Base-by-base conservation (phyloP, 768 basidiomycete genomes). In the Tricholoma hemisulphureum region DNA sequence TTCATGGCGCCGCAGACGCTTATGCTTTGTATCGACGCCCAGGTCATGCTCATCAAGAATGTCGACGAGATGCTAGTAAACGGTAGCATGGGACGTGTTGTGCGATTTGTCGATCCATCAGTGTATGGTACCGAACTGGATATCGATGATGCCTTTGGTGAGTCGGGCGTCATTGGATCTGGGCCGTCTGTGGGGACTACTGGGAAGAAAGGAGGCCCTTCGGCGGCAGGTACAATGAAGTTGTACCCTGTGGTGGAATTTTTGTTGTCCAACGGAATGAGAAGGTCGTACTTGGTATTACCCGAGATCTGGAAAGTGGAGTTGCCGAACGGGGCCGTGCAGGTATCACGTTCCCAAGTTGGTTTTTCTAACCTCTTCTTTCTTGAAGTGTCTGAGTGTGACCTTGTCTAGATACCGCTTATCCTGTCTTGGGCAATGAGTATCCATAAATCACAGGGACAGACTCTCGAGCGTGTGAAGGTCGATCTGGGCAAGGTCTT, bases 341-440 rank as follows among this genome's bases (percentile, higher is more conserved):
- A 93, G 69, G 87, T 87, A 13, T 85, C 83, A 57, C 76, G 95
- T 62, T 78, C 77, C 2, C 95, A 98, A 83, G 92, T 95, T 54
- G 24, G 80, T 70, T 24, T 18, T 35, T 49, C 13, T 48, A 54
- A 39, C 3, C 20, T 28, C 18, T 26, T 46, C 53, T 28, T 16
- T 11, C 39, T 51, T n/a, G 10, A 13, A 14, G 37, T 32, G 18
- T 24, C 55, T 54, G 23, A 20, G 20, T 52, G n/a, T 43, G 45
- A 28, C n/a, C 16, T 31, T 10, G 24, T 51, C 8, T 62, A 95
- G 92, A 70, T 96, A 2, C 93, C 93, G 0, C 69, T 98, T 23
- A 95, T 97, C 58, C 79, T 96, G 35, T 83, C 95, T 0, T 98
- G 95, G 96, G 95, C 96, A 0, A 96, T 98, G 93, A 92, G 89